Evolutionary conservation across 2,329 filamentous ascomycete genomes (phyloP).

Genomic region (Beauveria varroae): DNA sequence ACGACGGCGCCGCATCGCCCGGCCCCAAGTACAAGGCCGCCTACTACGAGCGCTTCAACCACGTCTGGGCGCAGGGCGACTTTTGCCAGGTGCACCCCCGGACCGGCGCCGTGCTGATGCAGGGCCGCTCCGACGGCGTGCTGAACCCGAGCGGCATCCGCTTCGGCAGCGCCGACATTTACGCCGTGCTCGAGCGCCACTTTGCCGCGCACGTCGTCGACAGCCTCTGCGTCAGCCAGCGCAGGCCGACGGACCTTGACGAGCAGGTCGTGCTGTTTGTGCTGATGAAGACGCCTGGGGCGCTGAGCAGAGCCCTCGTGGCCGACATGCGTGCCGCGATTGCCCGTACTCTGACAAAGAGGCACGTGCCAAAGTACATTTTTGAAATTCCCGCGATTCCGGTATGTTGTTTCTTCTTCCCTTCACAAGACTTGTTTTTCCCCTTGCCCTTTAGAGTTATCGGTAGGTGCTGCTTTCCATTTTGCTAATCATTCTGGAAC

Average conservation of each 20-base stretch:
- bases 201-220: slow-evolving; percentile 60
- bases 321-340: slow-evolving; percentile 57
- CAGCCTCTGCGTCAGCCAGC: slow-evolving; percentile 73
- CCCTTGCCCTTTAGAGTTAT: too few species aligned
- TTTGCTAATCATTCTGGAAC: background rate
- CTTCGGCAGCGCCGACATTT: slow-evolving; percentile 76
- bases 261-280: slow-evolving; percentile 50
- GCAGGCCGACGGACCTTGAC: slow-evolving; percentile 49
- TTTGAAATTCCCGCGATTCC: slow-evolving; percentile 79
- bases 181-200: slow-evolving; percentile 60
- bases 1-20: slow-evolving; percentile 39
- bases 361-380: slow-evolving; percentile 71
- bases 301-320: slow-evolving; percentile 48
- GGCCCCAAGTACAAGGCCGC: slow-evolving; percentile 51
- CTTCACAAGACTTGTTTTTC: too few species aligned
- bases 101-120: slow-evolving; percentile 58
- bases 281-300: slow-evolving; percentile 49
- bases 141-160: slow-evolving; percentile 72
- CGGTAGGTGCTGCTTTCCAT: background rate
- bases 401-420: slow-evolving; percentile 30
- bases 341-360: slow-evolving; percentile 55
- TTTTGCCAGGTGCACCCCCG: slow-evolving; percentile 64
- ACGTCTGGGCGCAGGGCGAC: slow-evolving; percentile 78
- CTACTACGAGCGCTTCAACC: slow-evolving; percentile 55
- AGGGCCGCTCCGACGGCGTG: slow-evolving; percentile 70